phyloP scores from a whole-genome alignment of 305 asterid species.

The Rubia tinctorum region DNA sequence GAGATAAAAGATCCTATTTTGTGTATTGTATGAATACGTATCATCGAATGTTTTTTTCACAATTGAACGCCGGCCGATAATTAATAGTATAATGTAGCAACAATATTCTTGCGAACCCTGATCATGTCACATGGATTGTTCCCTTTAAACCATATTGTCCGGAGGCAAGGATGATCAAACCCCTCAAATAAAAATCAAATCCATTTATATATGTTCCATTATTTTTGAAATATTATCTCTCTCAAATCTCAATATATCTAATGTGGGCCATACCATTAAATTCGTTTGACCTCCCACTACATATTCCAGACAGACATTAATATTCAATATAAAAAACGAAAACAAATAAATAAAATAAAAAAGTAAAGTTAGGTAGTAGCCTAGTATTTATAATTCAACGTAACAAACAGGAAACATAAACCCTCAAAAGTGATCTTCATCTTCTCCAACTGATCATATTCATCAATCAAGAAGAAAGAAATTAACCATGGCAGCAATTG shows the following conservation, averaged over 20 bases:
- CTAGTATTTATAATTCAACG: neutral
- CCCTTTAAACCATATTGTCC: conserved; percentile 20
- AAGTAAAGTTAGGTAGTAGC: neutral
- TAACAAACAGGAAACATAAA: neutral
- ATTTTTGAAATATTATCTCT: neutral
- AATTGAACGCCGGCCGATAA: neutral
- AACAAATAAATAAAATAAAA: neutral
- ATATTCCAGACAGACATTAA: neutral
- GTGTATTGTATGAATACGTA: no score
- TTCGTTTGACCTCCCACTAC: conserved; percentile 25
- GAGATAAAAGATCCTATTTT: no score
- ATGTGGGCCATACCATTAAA: conserved; percentile 50
- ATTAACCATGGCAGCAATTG: conserved; percentile 13
- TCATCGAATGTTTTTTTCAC: no score
- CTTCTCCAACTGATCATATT: neutral
- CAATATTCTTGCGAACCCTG: conserved; percentile 6
- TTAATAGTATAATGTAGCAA: neutral
- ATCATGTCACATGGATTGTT: conserved; percentile 66
- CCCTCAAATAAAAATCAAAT: conserved; percentile 12
- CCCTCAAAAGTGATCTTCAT: neutral
- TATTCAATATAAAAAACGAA: neutral
- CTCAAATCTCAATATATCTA: conserved; percentile 24
- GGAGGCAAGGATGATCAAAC: conserved; percentile 28
- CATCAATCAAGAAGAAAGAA: neutral
- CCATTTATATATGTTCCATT: neutral